Evolutionary conservation across 2,329 filamentous ascomycete species (phyloP).

Genomic region (Stemphylium lycopersici): DNA sequence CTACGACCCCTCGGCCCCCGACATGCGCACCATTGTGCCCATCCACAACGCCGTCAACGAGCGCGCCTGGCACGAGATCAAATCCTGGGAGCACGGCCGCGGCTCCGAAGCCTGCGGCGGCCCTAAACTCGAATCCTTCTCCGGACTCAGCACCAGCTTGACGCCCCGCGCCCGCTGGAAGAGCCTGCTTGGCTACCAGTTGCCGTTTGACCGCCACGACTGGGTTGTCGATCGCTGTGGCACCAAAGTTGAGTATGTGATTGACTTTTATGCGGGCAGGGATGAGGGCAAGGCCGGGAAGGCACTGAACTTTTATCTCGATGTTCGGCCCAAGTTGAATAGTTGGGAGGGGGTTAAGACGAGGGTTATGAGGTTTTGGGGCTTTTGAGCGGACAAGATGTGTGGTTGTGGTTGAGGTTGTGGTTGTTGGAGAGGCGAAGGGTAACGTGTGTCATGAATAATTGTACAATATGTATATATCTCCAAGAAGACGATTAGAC

Average conservation of each 20-base stretch:
- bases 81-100: conserved; percentile 78
- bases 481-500: too few relatives aligned
- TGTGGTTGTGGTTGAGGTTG: neutral
- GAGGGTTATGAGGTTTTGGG: conserved; percentile 57
- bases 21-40: conserved; percentile 91
- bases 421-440: too few relatives aligned
- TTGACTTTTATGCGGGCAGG: conserved; percentile 92
- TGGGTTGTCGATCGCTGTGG: conserved; percentile 96
- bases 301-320: conserved; percentile 67
- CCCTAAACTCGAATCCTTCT: conserved; percentile 82
- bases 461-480: too few relatives aligned
- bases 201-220: conserved; percentile 94
- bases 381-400: conserved; percentile 45
- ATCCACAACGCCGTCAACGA: conserved; percentile 99
- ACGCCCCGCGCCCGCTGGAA: conserved; percentile 86
- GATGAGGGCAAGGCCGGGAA: conserved; percentile 51
- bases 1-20: conserved; percentile 70
- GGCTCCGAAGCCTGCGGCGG: conserved; percentile 71
- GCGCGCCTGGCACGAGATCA: conserved; percentile 90
- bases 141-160: conserved; percentile 67
- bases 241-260: conserved; percentile 86
- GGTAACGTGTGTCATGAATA: neutral
- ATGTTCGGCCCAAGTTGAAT: conserved; percentile 70
- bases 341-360: conserved; percentile 66
- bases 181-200: conserved; percentile 82